A percentile compares a stretch with the other conserved stretches of the same genome.
Evolutionary conservation across 1,284 basidiomycete genomes (phyloP).

Genomic region (Cystobasidium pallidum): DNA sequence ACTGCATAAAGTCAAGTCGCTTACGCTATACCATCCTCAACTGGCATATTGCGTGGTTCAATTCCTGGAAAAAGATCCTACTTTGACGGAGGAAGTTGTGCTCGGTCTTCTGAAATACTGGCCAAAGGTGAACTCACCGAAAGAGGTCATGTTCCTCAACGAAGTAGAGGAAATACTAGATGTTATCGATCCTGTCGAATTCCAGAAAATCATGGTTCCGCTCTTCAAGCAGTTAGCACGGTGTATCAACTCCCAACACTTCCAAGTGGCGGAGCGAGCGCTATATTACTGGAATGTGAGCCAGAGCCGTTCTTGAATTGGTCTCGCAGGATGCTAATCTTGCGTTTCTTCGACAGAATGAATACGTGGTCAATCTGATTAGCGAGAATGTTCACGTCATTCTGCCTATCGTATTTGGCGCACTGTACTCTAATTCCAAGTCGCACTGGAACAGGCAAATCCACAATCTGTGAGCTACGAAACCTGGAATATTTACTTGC

Average conservation of each 20-base stretch:
- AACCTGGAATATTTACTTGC: background rate
- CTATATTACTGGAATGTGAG: conserved; percentile 51
- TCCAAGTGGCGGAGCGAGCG: conserved; percentile 68
- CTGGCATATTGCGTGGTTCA: conserved; percentile 99
- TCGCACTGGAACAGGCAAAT: conserved; percentile 94
- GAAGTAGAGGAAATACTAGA: conserved; percentile 99
- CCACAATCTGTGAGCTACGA: conserved; percentile 32
- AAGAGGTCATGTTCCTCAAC: conserved; percentile 99
- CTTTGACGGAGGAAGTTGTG: conserved; percentile 92
- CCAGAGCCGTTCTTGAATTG: background rate
- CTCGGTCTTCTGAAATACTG: conserved; percentile 92
- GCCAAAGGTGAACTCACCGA: conserved; percentile 99
- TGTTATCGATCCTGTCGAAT: conserved; percentile 95
- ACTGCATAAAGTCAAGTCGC: conserved; percentile 94
- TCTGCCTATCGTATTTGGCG: conserved; percentile 97
- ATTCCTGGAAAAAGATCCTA: conserved; percentile 95
- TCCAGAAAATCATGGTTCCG: conserved; percentile 92
- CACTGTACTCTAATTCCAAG: conserved; percentile 93
- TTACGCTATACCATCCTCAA: conserved; percentile 97
- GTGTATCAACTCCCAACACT: conserved; percentile 99
- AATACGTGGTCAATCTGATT: conserved; percentile 99
- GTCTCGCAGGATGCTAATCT: background rate
- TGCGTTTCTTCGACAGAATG: conserved; percentile 69
- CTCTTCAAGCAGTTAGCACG: conserved; percentile 93
- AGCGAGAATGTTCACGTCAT: conserved; percentile 89